Conservation (phyloP, 169 alveolate species). For the Cardiosporidium cionae region DNA sequence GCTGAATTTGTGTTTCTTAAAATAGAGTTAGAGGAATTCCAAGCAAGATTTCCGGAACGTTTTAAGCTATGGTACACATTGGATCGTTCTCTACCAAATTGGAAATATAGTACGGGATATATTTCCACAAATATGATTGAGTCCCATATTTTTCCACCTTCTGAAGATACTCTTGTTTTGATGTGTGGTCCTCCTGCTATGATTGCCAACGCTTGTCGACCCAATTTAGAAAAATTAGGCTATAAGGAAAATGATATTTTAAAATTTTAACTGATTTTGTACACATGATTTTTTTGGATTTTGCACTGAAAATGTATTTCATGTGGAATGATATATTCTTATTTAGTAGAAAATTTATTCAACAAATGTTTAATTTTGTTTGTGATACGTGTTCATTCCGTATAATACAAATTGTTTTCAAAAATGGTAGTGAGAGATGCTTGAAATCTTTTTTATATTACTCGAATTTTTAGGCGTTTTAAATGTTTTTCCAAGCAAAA, state of each 20-base stretch:
- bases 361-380: too few species aligned
- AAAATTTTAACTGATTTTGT: too few species aligned
- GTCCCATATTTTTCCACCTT: slow-evolving; percentile 44
- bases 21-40: slow-evolving; percentile 20
- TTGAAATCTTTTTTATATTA: too few species aligned
- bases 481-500: too few species aligned
- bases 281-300: too few species aligned
- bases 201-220: slow-evolving; percentile 30
- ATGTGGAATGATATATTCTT: too few species aligned
- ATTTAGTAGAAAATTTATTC: too few species aligned
- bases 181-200: slow-evolving; percentile 69
- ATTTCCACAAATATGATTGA: slow-evolving; percentile 42
- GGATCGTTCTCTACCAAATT: slow-evolving; percentile 26
- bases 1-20: background rate
- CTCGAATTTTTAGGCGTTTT: too few species aligned
- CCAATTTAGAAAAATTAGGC: slow-evolving; percentile 10
- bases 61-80: slow-evolving; percentile 31
- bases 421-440: too few species aligned
- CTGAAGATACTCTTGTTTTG: slow-evolving; percentile 40
- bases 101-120: slow-evolving; percentile 56
- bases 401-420: too few species aligned
- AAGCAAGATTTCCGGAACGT: slow-evolving; percentile 28
- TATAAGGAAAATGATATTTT: slow-evolving; percentile 5
- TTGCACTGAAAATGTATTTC: too few species aligned
- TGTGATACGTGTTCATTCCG: too few species aligned